phyloP scores from a whole-genome alignment of 1,284 basidiomycete species.

The Trichosporon coremiiforme region DNA sequence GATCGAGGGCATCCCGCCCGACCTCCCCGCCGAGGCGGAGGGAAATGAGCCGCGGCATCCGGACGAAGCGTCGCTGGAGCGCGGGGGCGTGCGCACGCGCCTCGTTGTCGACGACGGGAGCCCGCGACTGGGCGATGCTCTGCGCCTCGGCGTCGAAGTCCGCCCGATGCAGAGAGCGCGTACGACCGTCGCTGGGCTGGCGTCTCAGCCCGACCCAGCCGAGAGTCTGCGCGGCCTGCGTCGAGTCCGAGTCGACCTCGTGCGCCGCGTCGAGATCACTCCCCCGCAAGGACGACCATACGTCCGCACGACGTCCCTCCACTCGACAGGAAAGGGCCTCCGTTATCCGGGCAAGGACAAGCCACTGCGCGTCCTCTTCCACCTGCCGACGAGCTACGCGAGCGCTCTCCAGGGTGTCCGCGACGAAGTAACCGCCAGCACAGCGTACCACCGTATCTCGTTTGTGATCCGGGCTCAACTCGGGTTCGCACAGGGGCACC shows the following conservation, averaged over 20 bases:
- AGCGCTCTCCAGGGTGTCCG: slow-evolving; percentile 39
- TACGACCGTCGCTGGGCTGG: slow-evolving; percentile 40
- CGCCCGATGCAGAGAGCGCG: slow-evolving; percentile 38
- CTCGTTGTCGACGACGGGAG: slow-evolving; percentile 40
- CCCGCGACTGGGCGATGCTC: slow-evolving; percentile 42
- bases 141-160: slow-evolving; percentile 50
- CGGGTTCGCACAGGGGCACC: slow-evolving; percentile 36
- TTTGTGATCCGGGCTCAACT: slow-evolving; percentile 50
- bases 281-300: slow-evolving; percentile 20
- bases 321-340: slow-evolving; percentile 53
- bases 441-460: slow-evolving; percentile 45
- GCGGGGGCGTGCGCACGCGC: slow-evolving; percentile 39
- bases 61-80: slow-evolving; percentile 37
- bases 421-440: slow-evolving; percentile 46
- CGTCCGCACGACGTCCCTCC: slow-evolving; percentile 19
- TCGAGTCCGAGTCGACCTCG: slow-evolving; percentile 51
- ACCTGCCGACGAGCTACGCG: slow-evolving; percentile 43
- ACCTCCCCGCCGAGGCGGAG: slow-evolving; percentile 23
- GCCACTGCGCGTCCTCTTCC: slow-evolving; percentile 50
- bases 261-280: slow-evolving; percentile 39
- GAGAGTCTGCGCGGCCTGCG: slow-evolving; percentile 45
- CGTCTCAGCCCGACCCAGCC: slow-evolving; percentile 40
- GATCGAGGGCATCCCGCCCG: slow-evolving; percentile 49
- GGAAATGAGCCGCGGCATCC: slow-evolving; percentile 11
- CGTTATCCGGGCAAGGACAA: slow-evolving; percentile 47